Base-by-base conservation (phyloP, 2,329 filamentous ascomycete species). In the Biscogniauxia mediterranea region DNA sequence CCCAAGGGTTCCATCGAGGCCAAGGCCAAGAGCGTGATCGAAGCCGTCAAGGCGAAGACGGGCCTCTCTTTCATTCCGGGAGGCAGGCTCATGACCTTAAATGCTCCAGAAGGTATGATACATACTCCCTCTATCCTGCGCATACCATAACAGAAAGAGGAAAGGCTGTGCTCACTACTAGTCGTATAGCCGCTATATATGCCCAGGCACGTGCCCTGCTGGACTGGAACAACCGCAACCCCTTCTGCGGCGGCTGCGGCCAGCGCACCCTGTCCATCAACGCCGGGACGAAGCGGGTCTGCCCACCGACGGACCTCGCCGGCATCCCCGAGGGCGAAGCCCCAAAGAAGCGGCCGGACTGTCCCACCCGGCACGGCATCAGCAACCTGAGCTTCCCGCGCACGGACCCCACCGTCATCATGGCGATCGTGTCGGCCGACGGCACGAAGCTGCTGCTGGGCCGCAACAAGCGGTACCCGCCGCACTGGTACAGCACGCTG, bases 391-490 rank as follows among this genome's bases (percentile, higher is more conserved):
- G 85, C 71, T 98, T 97, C 81, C 94, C 94, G 2, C 87, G 93
- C 56, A 97, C 94, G 1, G 93, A 97, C 70, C 93, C 93, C 0
- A 96, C 92, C 26, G 93, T 98, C 74, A 99, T 99, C 77, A 93
- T 96, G 78, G 94, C 93, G 0, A 89, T 97, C 11, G 85, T 98
- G 32, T 96, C 90, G 57, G 82, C 88, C 56, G 91, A 96, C 68
- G 90, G 90, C 55, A 84, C 88, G 66, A 86, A 87, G 63, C 79
- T 97, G 49, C 85, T 99, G 7, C 88, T 99, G 0, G 95, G 95
- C 46, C 88, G 95, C 15, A 87, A 91, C 71, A 91, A 90, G 77
- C 85, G 91, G 57, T 99, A 89, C 84, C 95, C 95, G 0, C 81
- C 85, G 1, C 74, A 90, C 74, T 97, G 90, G 91, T 97, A 94